Percentiles rank a stretch among this genome's conserved stretches.
phyloP scores from a whole-genome alignment of 768 basidiomycete species.

The Hortiboletus flavorubellus region DNA sequence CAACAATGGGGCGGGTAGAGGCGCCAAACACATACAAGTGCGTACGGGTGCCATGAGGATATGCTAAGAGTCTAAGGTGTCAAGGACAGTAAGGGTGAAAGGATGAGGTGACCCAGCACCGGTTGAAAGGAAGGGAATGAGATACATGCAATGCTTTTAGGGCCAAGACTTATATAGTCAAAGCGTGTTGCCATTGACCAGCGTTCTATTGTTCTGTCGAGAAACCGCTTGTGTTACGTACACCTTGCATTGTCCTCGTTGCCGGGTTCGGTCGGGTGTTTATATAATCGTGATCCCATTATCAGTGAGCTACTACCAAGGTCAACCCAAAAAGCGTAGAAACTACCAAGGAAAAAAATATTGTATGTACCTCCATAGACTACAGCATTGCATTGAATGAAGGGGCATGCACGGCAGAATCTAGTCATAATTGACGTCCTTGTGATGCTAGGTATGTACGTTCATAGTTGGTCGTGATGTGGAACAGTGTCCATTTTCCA shows the following conservation, averaged over 20 bases:
- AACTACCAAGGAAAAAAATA: slow-evolving; percentile 3
- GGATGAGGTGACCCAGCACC: slow-evolving; percentile 34
- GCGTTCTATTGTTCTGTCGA: slow-evolving; percentile 31
- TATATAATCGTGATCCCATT: background rate
- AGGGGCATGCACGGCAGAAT: slow-evolving; percentile 7
- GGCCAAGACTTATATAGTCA: slow-evolving; percentile 23
- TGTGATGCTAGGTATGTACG: slow-evolving; percentile 4
- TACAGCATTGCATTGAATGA: slow-evolving; percentile 9
- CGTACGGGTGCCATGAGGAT: slow-evolving; percentile 32
- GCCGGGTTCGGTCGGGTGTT: background rate
- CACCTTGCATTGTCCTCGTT: slow-evolving; percentile 25
- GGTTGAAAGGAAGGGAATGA: slow-evolving; percentile 11
- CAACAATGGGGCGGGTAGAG: background rate
- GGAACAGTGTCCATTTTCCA: slow-evolving; percentile 1
- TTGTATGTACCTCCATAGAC: slow-evolving; percentile 15
- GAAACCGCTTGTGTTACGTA: slow-evolving; percentile 15
- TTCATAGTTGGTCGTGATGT: slow-evolving; percentile 14
- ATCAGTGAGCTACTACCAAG: slow-evolving; percentile 5
- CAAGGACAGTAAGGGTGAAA: slow-evolving; percentile 18
- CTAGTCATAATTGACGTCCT: slow-evolving; percentile 14
- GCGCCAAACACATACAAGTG: slow-evolving; percentile 40
- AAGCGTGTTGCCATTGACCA: slow-evolving; percentile 13
- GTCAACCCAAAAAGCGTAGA: background rate
- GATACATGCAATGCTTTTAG: background rate
- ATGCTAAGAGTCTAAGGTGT: background rate